Evolutionary conservation across 169 alveolate genomes (phyloP).

Genomic region (Amoebophrya sp.): DNA sequence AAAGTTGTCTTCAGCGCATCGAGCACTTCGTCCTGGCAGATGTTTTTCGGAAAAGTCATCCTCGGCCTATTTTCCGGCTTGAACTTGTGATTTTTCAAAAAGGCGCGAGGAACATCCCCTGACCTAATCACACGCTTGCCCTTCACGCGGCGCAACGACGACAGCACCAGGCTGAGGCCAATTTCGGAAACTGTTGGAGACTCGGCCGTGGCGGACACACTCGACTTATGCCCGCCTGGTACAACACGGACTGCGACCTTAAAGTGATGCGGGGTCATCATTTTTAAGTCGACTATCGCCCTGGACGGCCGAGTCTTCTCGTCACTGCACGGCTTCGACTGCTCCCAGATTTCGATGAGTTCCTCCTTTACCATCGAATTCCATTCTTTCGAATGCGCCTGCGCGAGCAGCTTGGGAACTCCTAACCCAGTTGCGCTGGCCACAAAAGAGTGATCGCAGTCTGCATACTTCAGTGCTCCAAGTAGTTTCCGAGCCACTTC

Average conservation of each 20-base stretch:
- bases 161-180: background rate
- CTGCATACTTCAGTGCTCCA: background rate
- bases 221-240: background rate
- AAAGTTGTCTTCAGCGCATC: background rate
- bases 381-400: background rate
- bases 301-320: background rate
- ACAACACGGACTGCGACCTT: background rate
- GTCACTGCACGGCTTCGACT: background rate
- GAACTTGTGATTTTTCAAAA: background rate
- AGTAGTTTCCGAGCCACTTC: background rate
- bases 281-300: background rate
- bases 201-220: background rate
- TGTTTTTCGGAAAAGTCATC: background rate
- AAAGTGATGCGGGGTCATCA: background rate
- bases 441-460: background rate
- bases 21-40: background rate
- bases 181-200: background rate
- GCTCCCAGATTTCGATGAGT: background rate
- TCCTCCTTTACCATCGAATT: background rate
- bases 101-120: background rate
- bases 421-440: background rate
- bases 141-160: background rate
- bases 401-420: background rate
- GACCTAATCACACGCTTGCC: background rate
- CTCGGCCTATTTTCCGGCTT: background rate